phyloP scores from a whole-genome alignment of 208 protist genomes.

The Trypanosoma theileri region DNA sequence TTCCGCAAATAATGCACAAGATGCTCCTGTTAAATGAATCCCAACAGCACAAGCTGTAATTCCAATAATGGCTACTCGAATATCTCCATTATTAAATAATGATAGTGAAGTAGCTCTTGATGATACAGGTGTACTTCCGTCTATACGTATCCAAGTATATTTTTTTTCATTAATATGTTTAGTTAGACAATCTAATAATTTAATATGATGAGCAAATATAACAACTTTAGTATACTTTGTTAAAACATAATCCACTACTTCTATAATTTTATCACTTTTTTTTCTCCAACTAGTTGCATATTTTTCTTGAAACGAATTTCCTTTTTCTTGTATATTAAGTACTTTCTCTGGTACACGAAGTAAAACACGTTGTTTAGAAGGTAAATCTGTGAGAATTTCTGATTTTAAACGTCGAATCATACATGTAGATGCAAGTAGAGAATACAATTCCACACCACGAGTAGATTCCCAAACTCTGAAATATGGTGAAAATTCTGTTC shows the following conservation, averaged over 20 bases:
- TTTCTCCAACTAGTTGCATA: conserved; percentile 60
- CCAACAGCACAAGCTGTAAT: conserved; percentile 80
- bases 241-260: conserved; percentile 58
- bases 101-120: conserved; percentile 37
- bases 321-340: not conserved
- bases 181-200: conserved; percentile 49
- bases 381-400: conserved; percentile 71
- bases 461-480: conserved; percentile 43
- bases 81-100: conserved; percentile 43
- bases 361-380: conserved; percentile 63
- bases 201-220: conserved; percentile 78
- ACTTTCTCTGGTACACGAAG: conserved; percentile 42
- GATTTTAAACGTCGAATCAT: conserved; percentile 73
- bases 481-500: conserved; percentile 50
- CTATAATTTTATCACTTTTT: conserved; percentile 57
- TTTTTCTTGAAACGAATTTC: conserved; percentile 46
- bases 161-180: conserved; percentile 28
- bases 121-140: conserved; percentile 47
- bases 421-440: conserved; percentile 43
- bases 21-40: conserved; percentile 63
- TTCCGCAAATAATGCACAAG: conserved; percentile 82
- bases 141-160: conserved; percentile 52
- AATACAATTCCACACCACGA: conserved; percentile 47
- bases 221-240: conserved; percentile 63
- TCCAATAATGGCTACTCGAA: conserved; percentile 61